A percentile compares a stretch with the other conserved stretches of the same genome.
phyloP scores from a whole-genome alignment of 352 stramenopile genomes.

The Phytophthora foliorum region DNA sequence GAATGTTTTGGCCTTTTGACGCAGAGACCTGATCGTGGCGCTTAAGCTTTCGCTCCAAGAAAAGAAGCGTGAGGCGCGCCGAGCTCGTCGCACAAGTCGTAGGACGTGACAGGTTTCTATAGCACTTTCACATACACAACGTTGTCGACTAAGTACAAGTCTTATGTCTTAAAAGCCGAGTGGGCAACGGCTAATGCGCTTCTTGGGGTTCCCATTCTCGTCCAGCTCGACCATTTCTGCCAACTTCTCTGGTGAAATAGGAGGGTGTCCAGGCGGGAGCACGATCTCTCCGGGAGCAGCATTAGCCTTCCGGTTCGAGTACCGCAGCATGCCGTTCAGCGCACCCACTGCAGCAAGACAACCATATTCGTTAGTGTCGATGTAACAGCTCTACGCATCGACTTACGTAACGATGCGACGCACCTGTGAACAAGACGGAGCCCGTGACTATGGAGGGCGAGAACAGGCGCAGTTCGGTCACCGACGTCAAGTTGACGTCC shows the following conservation, averaged over 20 bases:
- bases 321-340: constrained; percentile 55
- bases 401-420: not conserved
- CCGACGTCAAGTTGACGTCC: constrained; percentile 53
- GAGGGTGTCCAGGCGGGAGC: constrained; percentile 45
- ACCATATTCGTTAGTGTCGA: constrained; percentile 11
- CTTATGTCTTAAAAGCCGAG: constrained; percentile 56
- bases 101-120: constrained; percentile 38
- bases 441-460: constrained; percentile 70
- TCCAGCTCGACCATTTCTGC: constrained; percentile 52
- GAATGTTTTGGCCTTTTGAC: constrained; percentile 11
- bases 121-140: constrained; percentile 5
- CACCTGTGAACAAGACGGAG: constrained; percentile 64
- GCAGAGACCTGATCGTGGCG: constrained; percentile 63
- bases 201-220: constrained; percentile 54
- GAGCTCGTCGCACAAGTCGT: constrained; percentile 47
- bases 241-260: constrained; percentile 45
- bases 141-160: not conserved
- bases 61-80: constrained; percentile 69
- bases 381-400: not conserved
- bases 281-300: constrained; percentile 44
- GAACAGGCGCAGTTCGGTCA: constrained; percentile 74
- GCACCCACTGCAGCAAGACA: constrained; percentile 38
- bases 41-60: constrained; percentile 71
- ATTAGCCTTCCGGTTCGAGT: constrained; percentile 47
- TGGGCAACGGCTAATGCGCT: constrained; percentile 68